Conservation (phyloP, 2,329 filamentous ascomycete species). For the Arthrobotrys pseudoclavata region DNA sequence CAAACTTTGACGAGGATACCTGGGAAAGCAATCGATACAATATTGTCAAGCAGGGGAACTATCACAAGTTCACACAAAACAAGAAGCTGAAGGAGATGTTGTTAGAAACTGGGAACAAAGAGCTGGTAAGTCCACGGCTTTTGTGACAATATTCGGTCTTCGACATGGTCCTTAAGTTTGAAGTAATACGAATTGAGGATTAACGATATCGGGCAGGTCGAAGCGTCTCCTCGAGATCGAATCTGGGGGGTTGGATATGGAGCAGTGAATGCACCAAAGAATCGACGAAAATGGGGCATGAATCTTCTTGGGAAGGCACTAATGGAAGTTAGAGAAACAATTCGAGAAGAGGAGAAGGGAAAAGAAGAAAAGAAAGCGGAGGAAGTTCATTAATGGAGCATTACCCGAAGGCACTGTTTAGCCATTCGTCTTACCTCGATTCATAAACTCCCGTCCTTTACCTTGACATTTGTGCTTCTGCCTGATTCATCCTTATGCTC, state of each 20-base stretch:
- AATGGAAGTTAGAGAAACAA: slow-evolving; percentile 72
- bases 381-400: slow-evolving; percentile 12
- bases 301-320: slow-evolving; percentile 76
- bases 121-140: slow-evolving; percentile 67
- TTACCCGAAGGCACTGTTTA: neutral
- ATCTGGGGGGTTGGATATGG: slow-evolving; percentile 78
- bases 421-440: slow-evolving; percentile 3
- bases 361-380: slow-evolving; percentile 21
- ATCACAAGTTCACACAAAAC: slow-evolving; percentile 65
- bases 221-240: slow-evolving; percentile 73
- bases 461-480: slow-evolving; percentile 9
- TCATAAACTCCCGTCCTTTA: neutral
- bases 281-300: slow-evolving; percentile 74
- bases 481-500: neutral
- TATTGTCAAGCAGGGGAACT: slow-evolving; percentile 70
- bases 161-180: slow-evolving; percentile 4
- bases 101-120: slow-evolving; percentile 72
- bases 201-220: slow-evolving; percentile 66
- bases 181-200: neutral
- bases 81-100: slow-evolving; percentile 69
- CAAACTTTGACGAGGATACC: slow-evolving; percentile 69
- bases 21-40: slow-evolving; percentile 71
- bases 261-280: slow-evolving; percentile 65
- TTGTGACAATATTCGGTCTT: neutral
- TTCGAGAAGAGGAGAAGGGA: slow-evolving; percentile 68